Base-by-base conservation (phyloP, 202 grass and related monocot genomes). In the Setaria viridis region DNA sequence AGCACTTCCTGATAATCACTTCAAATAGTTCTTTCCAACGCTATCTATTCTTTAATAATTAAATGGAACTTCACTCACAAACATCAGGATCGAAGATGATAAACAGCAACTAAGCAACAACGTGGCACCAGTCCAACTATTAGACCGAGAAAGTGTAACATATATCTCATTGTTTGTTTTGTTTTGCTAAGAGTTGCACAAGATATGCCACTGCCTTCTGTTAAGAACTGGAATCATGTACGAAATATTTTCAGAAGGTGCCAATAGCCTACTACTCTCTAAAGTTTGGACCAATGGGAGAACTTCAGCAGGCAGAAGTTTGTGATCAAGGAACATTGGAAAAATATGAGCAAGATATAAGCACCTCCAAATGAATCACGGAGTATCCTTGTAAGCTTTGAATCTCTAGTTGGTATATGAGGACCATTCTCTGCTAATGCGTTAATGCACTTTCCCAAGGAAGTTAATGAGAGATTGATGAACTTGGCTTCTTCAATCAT, bases 321-420 rank as follows among this genome's bases (percentile, higher is more conserved):
- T 46, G 29, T 9, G 56, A 76, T 70, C 9, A 81, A 84, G 35
- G 32, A 77, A 64, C 12, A 41, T 41, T 41, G 39, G 39, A 41
- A 41, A 41, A 72, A 62, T 20, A 51, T 58, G 83, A 79, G 60
- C 29, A 92, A 47, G 63, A 68, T 19, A 84, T 41, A 46, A 88
- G 39, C 57, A 99, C 96, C 96, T 94, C 96, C 96, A 93, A 99
- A 99, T 84, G 96, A 99, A 90, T 99, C 96, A 85, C 96, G 93
- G 46, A 99, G 85, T 54, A 99, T 86, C 86, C 96, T 99, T 85
- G 96, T 99, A 80, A 99, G 84, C 73, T 99, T 99, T 63, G 96
- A 99, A 58, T 95, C 96, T 88, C 96, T 94, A 55, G 77, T 99
- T 72, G 96, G 96, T 91, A 99, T 88, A 90, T 96, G 88, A 71